Percentiles rank a stretch among this genome's conserved stretches.
Conservation (phyloP, 2,329 filamentous ascomycete species). For the Keithomyces neogunnii region DNA sequence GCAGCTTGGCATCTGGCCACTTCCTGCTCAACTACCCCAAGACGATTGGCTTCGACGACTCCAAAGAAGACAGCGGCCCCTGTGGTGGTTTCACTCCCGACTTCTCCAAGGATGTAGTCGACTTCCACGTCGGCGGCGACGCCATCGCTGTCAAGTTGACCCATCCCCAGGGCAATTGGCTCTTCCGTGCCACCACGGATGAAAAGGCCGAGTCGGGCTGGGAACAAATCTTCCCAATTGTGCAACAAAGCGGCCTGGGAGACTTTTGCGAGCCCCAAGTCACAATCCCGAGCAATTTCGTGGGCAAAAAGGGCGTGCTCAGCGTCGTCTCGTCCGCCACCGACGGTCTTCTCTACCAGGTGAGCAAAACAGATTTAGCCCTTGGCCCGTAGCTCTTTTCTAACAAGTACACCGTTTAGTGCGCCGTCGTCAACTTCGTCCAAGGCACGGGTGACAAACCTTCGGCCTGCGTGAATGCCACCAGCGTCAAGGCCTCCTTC, state of each 20-base stretch:
- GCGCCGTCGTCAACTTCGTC: constrained; percentile 48
- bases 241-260: constrained; percentile 46
- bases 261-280: constrained; percentile 43
- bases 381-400: background rate
- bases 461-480: constrained; percentile 28
- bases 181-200: constrained; percentile 50
- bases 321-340: constrained; percentile 41
- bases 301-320: constrained; percentile 47
- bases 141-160: constrained; percentile 37
- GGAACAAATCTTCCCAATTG: constrained; percentile 45
- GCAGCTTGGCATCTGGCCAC: constrained; percentile 38
- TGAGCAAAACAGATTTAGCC: constrained; percentile 19
- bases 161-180: constrained; percentile 46
- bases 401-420: constrained; percentile 26
- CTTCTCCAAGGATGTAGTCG: constrained; percentile 36
- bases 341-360: constrained; percentile 51
- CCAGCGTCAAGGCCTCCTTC: constrained; percentile 20
- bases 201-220: constrained; percentile 37
- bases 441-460: constrained; percentile 22
- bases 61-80: constrained; percentile 34
- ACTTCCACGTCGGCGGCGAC: constrained; percentile 52
- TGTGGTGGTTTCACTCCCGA: constrained; percentile 47
- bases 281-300: constrained; percentile 38
- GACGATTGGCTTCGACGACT: constrained; percentile 39
- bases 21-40: constrained; percentile 42